Conservation (phyloP, 805 yeast species). For the Danielozyma ontarioensis region DNA sequence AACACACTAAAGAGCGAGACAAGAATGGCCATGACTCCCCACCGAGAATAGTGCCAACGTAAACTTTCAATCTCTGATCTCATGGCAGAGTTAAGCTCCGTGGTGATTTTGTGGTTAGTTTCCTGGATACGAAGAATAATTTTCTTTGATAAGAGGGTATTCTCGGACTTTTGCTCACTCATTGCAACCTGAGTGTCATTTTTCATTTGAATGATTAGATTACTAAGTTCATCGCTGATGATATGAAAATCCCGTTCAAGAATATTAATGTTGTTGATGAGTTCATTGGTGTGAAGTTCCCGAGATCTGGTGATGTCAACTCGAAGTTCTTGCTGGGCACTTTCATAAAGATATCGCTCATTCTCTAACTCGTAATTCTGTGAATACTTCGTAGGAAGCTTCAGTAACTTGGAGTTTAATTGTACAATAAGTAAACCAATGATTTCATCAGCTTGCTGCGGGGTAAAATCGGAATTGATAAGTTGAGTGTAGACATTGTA, state of each 20-base stretch:
- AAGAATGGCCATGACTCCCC: conserved; percentile 76
- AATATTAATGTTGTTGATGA: conserved; percentile 60
- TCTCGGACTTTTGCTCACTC: conserved; percentile 81
- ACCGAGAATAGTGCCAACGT: conserved; percentile 89
- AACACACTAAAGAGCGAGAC: conserved; percentile 54
- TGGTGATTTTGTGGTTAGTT: conserved; percentile 76
- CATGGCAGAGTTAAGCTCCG: conserved; percentile 74
- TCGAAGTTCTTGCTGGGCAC: conserved; percentile 82
- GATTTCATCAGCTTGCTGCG: conserved; percentile 55
- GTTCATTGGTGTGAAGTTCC: conserved; percentile 61
- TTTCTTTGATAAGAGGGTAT: conserved; percentile 66
- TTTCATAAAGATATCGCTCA: conserved; percentile 82
- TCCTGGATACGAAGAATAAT: conserved; percentile 73
- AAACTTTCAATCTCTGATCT: conserved; percentile 83
- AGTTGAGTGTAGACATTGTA: conserved; percentile 53
- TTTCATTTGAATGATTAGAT: conserved; percentile 51
- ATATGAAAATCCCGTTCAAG: conserved; percentile 69
- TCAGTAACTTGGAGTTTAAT: conserved; percentile 35
- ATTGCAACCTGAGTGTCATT: conserved; percentile 80
- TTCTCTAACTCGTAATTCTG: conserved; percentile 73
- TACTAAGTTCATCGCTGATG: conserved; percentile 69
- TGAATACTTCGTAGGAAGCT: conserved; percentile 43
- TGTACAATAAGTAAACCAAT: conserved; percentile 44
- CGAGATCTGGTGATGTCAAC: conserved; percentile 74
- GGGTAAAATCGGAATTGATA: conserved; percentile 51